Percentiles rank a stretch among this genome's conserved stretches.
These are phyloP conservation scores for Vaucheria bursata DNA, from an alignment of 352 stramenopile genomes.

Conservation along the genomic window DNA sequence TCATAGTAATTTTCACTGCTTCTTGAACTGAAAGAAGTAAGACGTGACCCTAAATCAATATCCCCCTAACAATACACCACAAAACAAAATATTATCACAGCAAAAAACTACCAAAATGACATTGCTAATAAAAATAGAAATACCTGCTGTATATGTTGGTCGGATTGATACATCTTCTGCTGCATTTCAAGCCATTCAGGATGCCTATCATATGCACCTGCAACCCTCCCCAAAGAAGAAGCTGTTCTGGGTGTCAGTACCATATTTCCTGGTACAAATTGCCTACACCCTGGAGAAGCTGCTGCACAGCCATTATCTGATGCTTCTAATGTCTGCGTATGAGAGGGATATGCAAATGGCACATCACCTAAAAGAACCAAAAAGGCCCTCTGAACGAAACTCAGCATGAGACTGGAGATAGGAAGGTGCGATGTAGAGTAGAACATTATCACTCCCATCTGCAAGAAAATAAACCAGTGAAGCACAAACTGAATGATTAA, in stretches of 20 bases:
- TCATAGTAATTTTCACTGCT: too few relatives aligned
- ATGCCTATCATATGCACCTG: slow-evolving; percentile 6
- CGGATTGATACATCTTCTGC: background rate
- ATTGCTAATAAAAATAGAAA: too few relatives aligned
- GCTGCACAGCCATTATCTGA: too few relatives aligned
- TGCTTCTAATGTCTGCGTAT: too few relatives aligned
- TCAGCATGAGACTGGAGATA: slow-evolving; percentile 31
- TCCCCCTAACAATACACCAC: too few relatives aligned
- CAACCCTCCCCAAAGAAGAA: background rate
- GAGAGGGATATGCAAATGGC: slow-evolving; percentile 13
- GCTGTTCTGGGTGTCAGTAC: background rate
- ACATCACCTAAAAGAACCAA: slow-evolving; percentile 19
- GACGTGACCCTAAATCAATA: too few relatives aligned
- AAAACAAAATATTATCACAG: too few relatives aligned
- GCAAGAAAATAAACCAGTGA: background rate
- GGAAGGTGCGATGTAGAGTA: slow-evolving; percentile 44
- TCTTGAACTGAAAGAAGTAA: too few relatives aligned
- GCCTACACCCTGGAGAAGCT: too few relatives aligned
- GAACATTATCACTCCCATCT: slow-evolving; percentile 44
- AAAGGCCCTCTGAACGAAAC: slow-evolving; percentile 40
- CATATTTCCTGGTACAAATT: too few relatives aligned
- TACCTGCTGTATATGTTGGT: slow-evolving; percentile 6
- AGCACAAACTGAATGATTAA: background rate
- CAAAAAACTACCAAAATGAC: too few relatives aligned
- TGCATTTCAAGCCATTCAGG: background rate